These are phyloP conservation scores for Cicer bijugum DNA, from an alignment of 306 rosid genomes.

Conservation along the genomic window DNA sequence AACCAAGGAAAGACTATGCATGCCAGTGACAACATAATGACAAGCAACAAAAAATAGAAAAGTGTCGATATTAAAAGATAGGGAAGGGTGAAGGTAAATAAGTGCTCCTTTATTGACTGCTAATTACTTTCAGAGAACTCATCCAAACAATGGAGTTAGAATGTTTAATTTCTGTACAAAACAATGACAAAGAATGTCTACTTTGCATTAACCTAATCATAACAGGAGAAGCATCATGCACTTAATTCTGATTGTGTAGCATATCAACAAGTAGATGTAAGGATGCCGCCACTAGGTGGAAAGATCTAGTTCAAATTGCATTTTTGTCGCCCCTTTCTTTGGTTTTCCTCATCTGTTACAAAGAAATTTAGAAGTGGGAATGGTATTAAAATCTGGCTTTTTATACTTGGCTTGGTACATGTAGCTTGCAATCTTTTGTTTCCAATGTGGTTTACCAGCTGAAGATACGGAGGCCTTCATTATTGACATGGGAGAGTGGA, in stretches of 20 bases:
- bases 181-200: slow-evolving; percentile 8
- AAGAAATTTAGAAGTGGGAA: neutral
- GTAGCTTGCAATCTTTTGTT: neutral
- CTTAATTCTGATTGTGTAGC: neutral
- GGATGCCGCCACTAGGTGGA: neutral
- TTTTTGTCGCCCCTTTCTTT: neutral
- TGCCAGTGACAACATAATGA: slow-evolving; percentile 11
- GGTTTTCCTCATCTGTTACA: neutral
- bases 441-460: neutral
- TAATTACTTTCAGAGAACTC: slow-evolving; percentile 17
- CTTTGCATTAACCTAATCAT: slow-evolving; percentile 27
- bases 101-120: neutral
- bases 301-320: slow-evolving; percentile 11
- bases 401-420: neutral
- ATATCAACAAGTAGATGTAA: slow-evolving; percentile 10
- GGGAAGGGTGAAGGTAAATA: slow-evolving; percentile 4
- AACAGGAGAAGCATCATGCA: slow-evolving; percentile 17
- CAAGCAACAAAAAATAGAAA: neutral
- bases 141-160: neutral
- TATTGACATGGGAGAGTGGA: neutral
- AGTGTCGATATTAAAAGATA: neutral
- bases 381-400: neutral
- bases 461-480: neutral
- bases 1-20: neutral
- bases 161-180: neutral